Evolutionary conservation across 1,284 basidiomycete species (phyloP), one percentile per base, ranked within the genome.

Genomic region (Cutaneotrichosporon mucoides): DNA sequence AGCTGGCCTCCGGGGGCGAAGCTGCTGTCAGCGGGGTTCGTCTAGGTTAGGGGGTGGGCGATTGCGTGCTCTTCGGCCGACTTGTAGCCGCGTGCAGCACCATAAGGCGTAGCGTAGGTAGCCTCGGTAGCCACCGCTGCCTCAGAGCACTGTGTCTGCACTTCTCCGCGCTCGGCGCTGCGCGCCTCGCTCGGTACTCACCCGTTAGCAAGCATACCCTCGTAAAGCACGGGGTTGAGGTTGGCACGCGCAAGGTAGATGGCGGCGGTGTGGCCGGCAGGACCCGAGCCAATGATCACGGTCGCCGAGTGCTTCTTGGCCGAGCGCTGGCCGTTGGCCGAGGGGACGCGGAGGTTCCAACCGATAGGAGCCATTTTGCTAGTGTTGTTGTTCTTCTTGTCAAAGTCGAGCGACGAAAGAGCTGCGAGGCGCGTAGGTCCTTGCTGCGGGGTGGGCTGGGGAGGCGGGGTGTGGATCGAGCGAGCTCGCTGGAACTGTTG

Each of bases 141-240:
- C 24, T 24, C 24, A 24, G 24, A 24, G 24, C 24, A 24, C 24
- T 24, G 24, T 24, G 24, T 3, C 24, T 24, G 24, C 24, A 24
- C 24, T 24, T 24, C 24, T 24, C 24, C 24, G 24, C 24, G 24
- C 24, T 24, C 24, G 24, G 24, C 24, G 24, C 24, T 24, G 24
- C 24, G 24, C 24, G 24, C 24, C 24, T 24, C 24, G 24, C 24
- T 24, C 24, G 24, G 34, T 37, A 61, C 59, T 47, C 56, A 76
- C 53, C 95, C 96, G 73, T 99, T 98, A 41, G 95, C 95, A 84
- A 99, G 89, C 82, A 98, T 96, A 36, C 95, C 95, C 81, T 99
- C 95, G 76, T 95, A 98, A 68, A 99, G 84, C 56, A 97, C 88
- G 1, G 95, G 95, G 68, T 85, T 84, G 55, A 99, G 83, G 76